Base-by-base conservation (phyloP, 2,329 filamentous ascomycete species). In the Blumeriella jaapii region DNA sequence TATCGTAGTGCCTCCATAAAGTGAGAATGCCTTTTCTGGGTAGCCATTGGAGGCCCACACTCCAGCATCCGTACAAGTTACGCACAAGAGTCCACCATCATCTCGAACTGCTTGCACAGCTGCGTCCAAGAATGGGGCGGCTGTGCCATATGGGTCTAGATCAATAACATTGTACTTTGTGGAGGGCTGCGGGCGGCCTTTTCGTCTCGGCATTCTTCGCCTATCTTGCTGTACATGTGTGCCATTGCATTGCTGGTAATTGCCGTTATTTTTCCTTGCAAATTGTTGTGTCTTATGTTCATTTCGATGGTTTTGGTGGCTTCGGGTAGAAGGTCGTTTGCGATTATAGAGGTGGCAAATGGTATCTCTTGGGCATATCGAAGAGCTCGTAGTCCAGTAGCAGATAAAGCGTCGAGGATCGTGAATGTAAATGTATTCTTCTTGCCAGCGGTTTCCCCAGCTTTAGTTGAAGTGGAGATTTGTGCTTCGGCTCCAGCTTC, bases 1-100 rank as follows among this genome's bases (percentile, higher is more conserved):
- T 41, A 89, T 62, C 0, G 91, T 85, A 11, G 87, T 64, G 20
- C 91, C 91, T 3, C 91, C 91, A 53, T 98, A 98, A n/a, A 94
- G 67, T 1, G 89, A 78, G 57, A 78, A 98, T 3, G 85, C 75
- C 64, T 98, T 98, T 58, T 98, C 91, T 2, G 83, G 78, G 54
- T 96, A 98, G 37, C 87, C 85, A 48, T 84, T 82, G 0, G 89
- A 94, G 1, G 89, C 89, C 71, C 87, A 98, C 2, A 98, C 84
- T 7, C 82, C 86, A 7, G 89, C 87, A 58, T 98, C 91, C 0
- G 91, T 98, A 60, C 91, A 98, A 2, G 91, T 98, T 4, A 98
- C 82, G 56, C 87, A 95, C 4, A 98, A 69, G 24, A 98, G 67
- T 3, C 91, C 91, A 1, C 89, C 89, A 49, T 95, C 84, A 45